These are phyloP conservation scores for Lojkania enalia DNA, from an alignment of 2,329 filamentous ascomycete genomes.

Conservation along the genomic window DNA sequence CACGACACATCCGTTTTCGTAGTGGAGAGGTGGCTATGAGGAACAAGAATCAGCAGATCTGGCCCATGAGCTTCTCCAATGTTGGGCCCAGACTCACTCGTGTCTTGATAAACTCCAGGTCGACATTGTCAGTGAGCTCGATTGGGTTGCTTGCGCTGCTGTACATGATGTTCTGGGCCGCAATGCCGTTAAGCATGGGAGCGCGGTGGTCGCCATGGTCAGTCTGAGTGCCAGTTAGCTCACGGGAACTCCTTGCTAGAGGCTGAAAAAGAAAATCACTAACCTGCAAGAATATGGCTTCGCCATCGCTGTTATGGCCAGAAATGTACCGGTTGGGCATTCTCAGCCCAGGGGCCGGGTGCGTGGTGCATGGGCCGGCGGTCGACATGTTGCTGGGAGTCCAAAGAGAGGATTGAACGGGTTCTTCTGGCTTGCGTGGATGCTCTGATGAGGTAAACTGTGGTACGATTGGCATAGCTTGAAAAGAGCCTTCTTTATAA, in stretches of 20 bases:
- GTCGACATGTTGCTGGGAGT: slow-evolving; percentile 3
- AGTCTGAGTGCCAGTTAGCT: slow-evolving; percentile 3
- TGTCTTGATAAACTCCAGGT: slow-evolving; percentile 4
- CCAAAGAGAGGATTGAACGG: slow-evolving; percentile 5
- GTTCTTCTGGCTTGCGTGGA: no score
- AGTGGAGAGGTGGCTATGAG: slow-evolving; percentile 2
- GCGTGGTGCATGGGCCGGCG: slow-evolving; percentile 1
- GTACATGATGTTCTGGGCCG: slow-evolving; percentile 7
- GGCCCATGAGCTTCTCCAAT: background rate
- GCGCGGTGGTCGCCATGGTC: slow-evolving; percentile 7
- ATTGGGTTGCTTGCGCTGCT: slow-evolving; percentile 4
- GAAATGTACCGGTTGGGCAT: slow-evolving; percentile 3
- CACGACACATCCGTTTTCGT: slow-evolving; percentile 5
- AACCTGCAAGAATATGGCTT: slow-evolving; percentile 4
- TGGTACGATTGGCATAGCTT: no score
- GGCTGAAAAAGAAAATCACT: background rate
- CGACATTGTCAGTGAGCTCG: slow-evolving; percentile 6
- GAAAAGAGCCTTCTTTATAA: no score
- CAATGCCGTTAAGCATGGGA: slow-evolving; percentile 4
- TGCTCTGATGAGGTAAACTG: no score
- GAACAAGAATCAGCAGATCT: background rate
- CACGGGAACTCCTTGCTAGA: background rate
- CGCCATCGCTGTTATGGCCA: slow-evolving; percentile 1
- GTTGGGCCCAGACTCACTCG: background rate
- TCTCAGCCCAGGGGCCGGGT: slow-evolving; percentile 2